Evolutionary conservation across 768 basidiomycete genomes (phyloP), one percentile per base, ranked within the genome.

Genomic region (Grammothele lineata): DNA sequence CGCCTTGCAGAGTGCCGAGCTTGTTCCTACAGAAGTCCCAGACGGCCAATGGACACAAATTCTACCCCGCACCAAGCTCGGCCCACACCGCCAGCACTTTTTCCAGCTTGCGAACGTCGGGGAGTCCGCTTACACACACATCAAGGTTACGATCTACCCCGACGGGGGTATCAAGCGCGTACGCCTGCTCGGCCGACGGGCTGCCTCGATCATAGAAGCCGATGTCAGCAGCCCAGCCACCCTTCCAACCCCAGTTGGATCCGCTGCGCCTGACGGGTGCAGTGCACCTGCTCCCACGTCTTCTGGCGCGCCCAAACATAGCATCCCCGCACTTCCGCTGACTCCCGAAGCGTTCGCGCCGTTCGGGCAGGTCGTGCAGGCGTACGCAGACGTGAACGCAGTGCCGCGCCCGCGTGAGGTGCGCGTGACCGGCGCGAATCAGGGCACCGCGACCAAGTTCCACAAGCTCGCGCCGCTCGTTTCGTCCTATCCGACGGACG

Each of bases 121-220:
- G 40, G 77, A 68, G 11, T 65, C 64, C 47, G 62, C 71, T 17
- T 94, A 81, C 64, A 92, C 83, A 12, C 95, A 99, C 64, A 77
- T 97, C 48, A 81, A 83, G 56, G 68, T 96, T 49, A 91, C 87
- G 17, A 95, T 96, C 57, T 79, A 87, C 62, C 96, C 96, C 1
- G 95, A 99, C 59, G 96, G 96, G 35, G 96, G 96, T 21, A 69
- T 97, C 61, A 98, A 98, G 69, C 80, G 96, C 19, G 72, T 99
- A n/a, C 79, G 96, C 49, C 66, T 96, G 40, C 71, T 81, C 54
- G 92, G 96, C 5, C 68, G 74, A 44, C 76, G 79, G 39, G 73
- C 73, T 36, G 62, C 58, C 22, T 37, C 19, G 4, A 11, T 46
- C 40, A 40, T 43, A 40, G 26, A 18, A 27, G 25, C 24, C 6